phyloP scores from a whole-genome alignment of 306 rosid genomes.

The Prunus salicina region DNA sequence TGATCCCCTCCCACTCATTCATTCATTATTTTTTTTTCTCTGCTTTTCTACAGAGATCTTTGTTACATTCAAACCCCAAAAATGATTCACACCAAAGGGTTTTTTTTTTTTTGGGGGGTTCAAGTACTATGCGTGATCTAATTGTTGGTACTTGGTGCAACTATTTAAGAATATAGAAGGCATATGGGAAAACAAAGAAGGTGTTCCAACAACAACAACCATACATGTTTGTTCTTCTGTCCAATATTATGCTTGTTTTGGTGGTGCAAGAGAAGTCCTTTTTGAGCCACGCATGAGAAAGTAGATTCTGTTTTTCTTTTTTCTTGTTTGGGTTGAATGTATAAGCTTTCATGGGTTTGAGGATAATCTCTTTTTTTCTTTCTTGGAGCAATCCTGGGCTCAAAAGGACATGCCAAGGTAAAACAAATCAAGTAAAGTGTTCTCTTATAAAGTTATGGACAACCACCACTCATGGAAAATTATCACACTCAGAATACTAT shows the following conservation, averaged over 20 bases:
- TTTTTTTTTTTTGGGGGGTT: background rate
- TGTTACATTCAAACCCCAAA: background rate
- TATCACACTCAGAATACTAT: background rate
- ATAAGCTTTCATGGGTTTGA: background rate
- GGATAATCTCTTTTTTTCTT: background rate
- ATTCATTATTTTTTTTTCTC: background rate
- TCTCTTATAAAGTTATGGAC: background rate
- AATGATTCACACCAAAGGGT: background rate
- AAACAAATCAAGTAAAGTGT: background rate
- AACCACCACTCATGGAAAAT: background rate
- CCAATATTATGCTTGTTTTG: background rate
- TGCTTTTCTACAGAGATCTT: background rate
- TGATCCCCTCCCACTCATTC: background rate
- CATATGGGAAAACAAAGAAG: background rate
- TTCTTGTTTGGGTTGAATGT: background rate
- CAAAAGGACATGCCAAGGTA: background rate
- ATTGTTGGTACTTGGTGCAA: background rate
- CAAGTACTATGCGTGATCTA: background rate
- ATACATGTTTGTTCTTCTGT: background rate
- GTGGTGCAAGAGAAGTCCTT: background rate
- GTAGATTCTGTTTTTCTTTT: background rate
- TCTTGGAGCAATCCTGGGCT: background rate
- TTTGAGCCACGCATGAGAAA: background rate
- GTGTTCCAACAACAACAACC: background rate
- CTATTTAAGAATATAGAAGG: background rate